Conservation (phyloP, 2,329 filamentous ascomycete species). For the Hansfordia pulvinata region DNA sequence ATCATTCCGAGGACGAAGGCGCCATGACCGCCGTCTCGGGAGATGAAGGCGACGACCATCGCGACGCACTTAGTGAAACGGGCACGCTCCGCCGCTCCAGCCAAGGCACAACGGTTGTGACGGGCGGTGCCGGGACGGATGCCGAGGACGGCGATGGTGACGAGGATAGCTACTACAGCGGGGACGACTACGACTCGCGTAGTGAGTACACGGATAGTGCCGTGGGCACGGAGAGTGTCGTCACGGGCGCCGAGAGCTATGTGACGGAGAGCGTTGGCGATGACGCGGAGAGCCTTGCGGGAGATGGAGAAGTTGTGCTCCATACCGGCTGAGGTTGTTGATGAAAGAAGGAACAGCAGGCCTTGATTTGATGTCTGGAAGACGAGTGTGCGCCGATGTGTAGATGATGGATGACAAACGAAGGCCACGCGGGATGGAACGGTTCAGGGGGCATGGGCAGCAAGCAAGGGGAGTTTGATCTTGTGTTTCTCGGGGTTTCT, state of each 20-base stretch:
- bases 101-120: constrained; percentile 32
- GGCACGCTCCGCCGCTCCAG: constrained; percentile 34
- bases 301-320: constrained; percentile 21
- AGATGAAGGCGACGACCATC: constrained; percentile 11
- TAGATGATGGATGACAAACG: no score
- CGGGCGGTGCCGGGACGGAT: constrained; percentile 14
- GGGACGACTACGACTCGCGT: no score
- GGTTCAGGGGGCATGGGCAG: no score
- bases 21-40: constrained; percentile 2
- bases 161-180: constrained; percentile 21
- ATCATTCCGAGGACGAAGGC: constrained; percentile 13
- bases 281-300: constrained; percentile 15
- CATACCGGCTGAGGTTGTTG: constrained; percentile 13
- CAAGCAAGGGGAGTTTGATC: not conserved
- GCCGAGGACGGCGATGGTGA: constrained; percentile 13
- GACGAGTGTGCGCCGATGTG: no score
- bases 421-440: no score
- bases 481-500: not conserved
- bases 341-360: no score
- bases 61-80: constrained; percentile 36
- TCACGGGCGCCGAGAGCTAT: constrained; percentile 8
- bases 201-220: constrained; percentile 37
- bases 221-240: constrained; percentile 10
- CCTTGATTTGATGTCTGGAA: no score
- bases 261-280: constrained; percentile 15